phyloP scores from a whole-genome alignment of 495 filamentous ascomycete genomes.

The Aspergillus sclerotiicarbonarius region DNA sequence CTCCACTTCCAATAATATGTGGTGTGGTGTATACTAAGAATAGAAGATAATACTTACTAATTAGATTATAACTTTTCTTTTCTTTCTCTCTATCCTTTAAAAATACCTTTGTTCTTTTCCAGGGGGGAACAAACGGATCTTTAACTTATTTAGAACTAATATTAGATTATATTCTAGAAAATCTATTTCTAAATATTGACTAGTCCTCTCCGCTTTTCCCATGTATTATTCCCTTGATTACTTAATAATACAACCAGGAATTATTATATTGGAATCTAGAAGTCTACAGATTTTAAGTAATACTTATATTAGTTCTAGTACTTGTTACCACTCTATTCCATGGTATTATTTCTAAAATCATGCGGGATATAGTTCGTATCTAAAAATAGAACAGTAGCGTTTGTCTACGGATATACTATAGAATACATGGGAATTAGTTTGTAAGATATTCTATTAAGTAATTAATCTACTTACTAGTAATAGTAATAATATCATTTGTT shows the following conservation, averaged over 20 bases:
- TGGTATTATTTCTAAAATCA: constrained; percentile 3
- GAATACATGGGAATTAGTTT: constrained; percentile 3
- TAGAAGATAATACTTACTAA: too few relatives aligned
- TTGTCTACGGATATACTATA: constrained; percentile 1
- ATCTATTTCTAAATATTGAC: constrained; percentile 6
- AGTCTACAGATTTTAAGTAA: constrained; percentile 1
- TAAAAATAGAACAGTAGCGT: not conserved
- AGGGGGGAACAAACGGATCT: not conserved
- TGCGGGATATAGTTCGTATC: constrained; percentile 4
- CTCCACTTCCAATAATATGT: too few relatives aligned
- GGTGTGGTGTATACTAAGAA: too few relatives aligned
- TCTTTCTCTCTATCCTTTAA: too few relatives aligned
- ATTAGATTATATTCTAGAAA: constrained; percentile 6
- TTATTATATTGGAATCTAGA: not conserved
- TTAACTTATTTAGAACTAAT: constrained; percentile 6
- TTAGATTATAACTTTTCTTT: too few relatives aligned
- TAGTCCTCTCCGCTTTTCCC: not conserved
- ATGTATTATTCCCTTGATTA: constrained; percentile 1
- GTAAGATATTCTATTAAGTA: constrained; percentile 3
- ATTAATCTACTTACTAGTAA: constrained; percentile 3
- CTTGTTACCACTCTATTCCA: constrained; percentile 1
- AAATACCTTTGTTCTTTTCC: too few relatives aligned
- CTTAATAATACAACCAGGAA: constrained; percentile 4
- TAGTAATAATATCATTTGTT: constrained; percentile 1
- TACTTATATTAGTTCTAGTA: not conserved